These are phyloP conservation scores for Tuber melanosporum DNA, from an alignment of 495 filamentous ascomycete genomes.

Conservation along the genomic window DNA sequence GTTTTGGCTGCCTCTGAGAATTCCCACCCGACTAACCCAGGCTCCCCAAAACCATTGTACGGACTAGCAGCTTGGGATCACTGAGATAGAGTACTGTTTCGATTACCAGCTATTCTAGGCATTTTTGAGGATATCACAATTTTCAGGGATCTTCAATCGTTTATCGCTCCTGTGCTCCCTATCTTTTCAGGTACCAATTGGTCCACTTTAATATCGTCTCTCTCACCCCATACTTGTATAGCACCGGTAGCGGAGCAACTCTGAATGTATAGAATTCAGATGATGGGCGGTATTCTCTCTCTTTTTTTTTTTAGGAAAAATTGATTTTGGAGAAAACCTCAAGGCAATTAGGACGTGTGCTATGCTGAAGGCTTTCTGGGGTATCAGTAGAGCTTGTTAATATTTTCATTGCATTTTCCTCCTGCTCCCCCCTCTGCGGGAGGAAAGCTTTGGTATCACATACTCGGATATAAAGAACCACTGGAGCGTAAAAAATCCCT, in stretches of 20 bases:
- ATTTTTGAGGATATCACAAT: background rate
- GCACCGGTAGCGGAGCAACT: background rate
- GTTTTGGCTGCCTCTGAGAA: no score
- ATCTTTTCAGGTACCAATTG: background rate
- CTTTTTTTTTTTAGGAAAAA: no score
- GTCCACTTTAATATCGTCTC: background rate
- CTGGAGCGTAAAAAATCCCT: background rate
- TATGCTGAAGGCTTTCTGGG: background rate
- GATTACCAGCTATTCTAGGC: background rate
- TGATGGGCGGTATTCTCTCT: background rate
- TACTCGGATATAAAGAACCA: background rate
- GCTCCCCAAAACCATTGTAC: no score
- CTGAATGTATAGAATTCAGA: background rate
- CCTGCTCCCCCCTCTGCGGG: no score
- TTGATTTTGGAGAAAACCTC: no score
- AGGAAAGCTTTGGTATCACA: background rate
- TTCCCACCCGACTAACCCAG: no score
- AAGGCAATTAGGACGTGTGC: background rate
- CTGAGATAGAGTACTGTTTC: background rate
- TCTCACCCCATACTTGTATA: background rate
- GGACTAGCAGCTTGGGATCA: no score
- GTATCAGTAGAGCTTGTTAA: background rate
- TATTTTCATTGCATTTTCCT: background rate
- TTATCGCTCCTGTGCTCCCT: background rate
- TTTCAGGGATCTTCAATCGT: background rate